These are phyloP conservation scores for Cylindricascospora bacillispora DNA, from an alignment of 1,139 yeast genomes.

Conservation along the genomic window DNA sequence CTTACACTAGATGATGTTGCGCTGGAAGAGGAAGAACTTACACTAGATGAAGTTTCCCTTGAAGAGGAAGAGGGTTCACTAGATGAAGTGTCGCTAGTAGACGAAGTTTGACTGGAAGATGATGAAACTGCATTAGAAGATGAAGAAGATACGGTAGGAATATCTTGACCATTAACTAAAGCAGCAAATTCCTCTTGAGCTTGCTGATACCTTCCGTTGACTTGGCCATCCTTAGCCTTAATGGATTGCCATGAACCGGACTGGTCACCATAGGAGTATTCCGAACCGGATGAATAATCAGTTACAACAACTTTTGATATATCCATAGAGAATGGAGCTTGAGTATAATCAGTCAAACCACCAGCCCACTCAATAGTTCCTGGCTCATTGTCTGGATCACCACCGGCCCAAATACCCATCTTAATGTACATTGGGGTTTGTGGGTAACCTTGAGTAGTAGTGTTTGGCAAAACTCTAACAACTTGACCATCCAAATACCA, in stretches of 20 bases:
- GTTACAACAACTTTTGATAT: slow-evolving; percentile 48
- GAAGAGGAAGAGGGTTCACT: slow-evolving; percentile 1
- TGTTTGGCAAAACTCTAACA: slow-evolving; percentile 45
- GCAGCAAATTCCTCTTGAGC: slow-evolving; percentile 39
- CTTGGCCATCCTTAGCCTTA: slow-evolving; percentile 45
- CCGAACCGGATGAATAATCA: slow-evolving; percentile 71
- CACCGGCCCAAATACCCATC: slow-evolving; percentile 76
- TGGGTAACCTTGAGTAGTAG: slow-evolving; percentile 53
- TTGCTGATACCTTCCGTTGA: slow-evolving; percentile 45
- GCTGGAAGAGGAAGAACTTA: background rate
- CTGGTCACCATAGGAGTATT: slow-evolving; percentile 50
- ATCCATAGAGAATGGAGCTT: slow-evolving; percentile 59
- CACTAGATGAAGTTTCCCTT: background rate
- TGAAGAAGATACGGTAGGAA: slow-evolving; percentile 3
- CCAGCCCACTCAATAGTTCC: slow-evolving; percentile 87
- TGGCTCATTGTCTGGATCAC: slow-evolving; percentile 48
- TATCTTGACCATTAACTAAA: slow-evolving; percentile 26
- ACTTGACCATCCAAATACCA: slow-evolving; percentile 53
- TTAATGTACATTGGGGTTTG: slow-evolving; percentile 64
- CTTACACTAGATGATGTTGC: slow-evolving; percentile 1
- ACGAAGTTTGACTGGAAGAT: slow-evolving; percentile 5
- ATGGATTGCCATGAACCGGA: slow-evolving; percentile 63
- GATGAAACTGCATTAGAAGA: slow-evolving; percentile 8
- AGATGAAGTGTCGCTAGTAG: slow-evolving; percentile 4
- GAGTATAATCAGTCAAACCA: slow-evolving; percentile 51